These are phyloP conservation scores for Nymphaea colorata DNA, from an alignment of 164 flowering plant species.

Conservation along the genomic window DNA sequence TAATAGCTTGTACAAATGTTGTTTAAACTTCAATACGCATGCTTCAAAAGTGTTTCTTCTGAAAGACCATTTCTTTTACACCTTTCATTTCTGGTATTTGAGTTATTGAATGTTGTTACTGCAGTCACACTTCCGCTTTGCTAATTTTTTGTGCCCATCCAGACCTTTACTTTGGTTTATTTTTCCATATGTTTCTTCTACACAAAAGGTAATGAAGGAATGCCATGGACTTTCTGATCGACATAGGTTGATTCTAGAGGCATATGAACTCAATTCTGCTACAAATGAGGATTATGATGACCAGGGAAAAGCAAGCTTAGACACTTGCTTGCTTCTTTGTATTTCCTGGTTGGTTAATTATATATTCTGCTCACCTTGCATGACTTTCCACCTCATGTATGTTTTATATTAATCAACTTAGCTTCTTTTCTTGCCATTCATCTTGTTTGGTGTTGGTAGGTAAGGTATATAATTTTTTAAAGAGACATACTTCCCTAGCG, in stretches of 20 bases:
- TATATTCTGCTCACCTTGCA: conserved; percentile 93
- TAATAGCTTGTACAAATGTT: neutral
- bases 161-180: conserved; percentile 1
- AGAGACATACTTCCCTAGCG: conserved; percentile 85
- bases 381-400: conserved; percentile 5
- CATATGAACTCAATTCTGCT: conserved; percentile 67
- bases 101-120: too few relatives aligned
- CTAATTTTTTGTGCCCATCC: neutral
- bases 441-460: conserved; percentile 30
- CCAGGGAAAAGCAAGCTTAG: conserved; percentile 80
- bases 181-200: neutral
- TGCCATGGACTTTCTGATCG: conserved; percentile 84
- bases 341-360: conserved; percentile 91
- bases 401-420: neutral
- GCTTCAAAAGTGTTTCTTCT: neutral
- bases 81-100: too few relatives aligned
- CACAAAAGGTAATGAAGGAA: conserved; percentile 68
- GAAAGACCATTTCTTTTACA: too few relatives aligned
- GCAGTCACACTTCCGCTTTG: neutral
- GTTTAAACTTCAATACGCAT: neutral
- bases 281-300: conserved; percentile 87
- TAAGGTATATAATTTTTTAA: conserved; percentile 88
- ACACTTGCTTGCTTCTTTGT: conserved; percentile 91
- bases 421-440: conserved; percentile 1
- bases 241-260: conserved; percentile 75